These are phyloP conservation scores for Escovopsis sp. DNA, from an alignment of 2,329 filamentous ascomycete genomes.

Conservation along the genomic window DNA sequence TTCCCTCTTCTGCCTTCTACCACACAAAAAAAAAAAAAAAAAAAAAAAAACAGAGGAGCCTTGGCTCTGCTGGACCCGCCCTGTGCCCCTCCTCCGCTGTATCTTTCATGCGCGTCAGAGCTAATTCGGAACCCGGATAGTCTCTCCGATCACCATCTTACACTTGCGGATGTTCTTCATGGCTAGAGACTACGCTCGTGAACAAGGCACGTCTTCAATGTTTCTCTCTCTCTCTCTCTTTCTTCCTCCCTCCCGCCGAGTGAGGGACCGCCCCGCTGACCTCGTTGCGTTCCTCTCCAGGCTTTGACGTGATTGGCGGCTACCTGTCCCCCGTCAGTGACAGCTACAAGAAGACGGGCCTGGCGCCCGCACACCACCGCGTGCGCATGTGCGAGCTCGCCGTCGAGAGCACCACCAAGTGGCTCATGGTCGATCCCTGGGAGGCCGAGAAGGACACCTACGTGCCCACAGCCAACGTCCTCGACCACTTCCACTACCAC, in stretches of 20 bases:
- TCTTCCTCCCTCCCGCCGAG: neutral
- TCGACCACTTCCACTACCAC: conserved; percentile 84
- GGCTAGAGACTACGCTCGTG: conserved; percentile 62
- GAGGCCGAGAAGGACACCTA: conserved; percentile 73
- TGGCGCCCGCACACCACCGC: conserved; percentile 23
- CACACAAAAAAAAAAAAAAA: too few relatives aligned
- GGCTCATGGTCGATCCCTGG: conserved; percentile 77
- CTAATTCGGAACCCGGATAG: conserved; percentile 9
- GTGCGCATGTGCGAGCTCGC: conserved; percentile 71
- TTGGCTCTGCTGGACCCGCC: too few relatives aligned
- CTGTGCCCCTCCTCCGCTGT: too few relatives aligned
- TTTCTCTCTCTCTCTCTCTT: neutral
- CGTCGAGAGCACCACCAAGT: conserved; percentile 55
- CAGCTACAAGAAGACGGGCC: conserved; percentile 23
- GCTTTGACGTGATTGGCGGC: conserved; percentile 72
- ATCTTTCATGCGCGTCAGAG: neutral
- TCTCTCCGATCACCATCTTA: conserved; percentile 61
- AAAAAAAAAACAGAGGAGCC: too few relatives aligned
- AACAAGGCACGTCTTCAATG: conserved; percentile 14
- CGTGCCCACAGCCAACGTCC: conserved; percentile 73
- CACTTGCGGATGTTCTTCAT: conserved; percentile 83
- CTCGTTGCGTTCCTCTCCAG: conserved; percentile 7
- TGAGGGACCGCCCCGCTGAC: neutral
- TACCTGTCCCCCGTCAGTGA: conserved; percentile 28
- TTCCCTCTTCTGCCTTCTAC: too few relatives aligned